These are phyloP conservation scores for Uronychia setigera DNA, from an alignment of 73 alveolate species.

Conservation along the genomic window DNA sequence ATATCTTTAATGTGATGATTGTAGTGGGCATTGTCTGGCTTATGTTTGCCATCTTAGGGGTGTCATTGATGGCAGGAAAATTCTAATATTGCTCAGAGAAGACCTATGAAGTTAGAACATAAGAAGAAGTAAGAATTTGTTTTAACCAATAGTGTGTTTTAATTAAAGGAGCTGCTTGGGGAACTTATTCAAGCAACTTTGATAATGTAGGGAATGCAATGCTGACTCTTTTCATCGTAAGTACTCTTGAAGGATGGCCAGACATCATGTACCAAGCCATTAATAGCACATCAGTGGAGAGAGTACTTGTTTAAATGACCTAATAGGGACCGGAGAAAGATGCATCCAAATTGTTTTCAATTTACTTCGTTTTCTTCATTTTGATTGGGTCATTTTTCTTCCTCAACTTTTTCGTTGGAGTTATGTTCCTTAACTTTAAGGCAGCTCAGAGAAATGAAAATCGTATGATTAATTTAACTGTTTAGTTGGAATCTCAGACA, in stretches of 20 bases:
- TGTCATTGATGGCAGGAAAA: conserved; percentile 44
- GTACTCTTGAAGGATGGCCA: conserved; percentile 62
- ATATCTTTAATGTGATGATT: conserved; percentile 76
- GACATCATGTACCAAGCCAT: conserved; percentile 53
- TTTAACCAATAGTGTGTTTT: too few relatives aligned
- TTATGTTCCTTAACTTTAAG: conserved; percentile 55
- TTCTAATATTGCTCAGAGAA: conserved; percentile 38
- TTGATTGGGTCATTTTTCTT: conserved; percentile 55
- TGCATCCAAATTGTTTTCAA: conserved; percentile 24
- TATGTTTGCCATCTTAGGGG: conserved; percentile 65
- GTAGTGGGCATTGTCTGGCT: conserved; percentile 78
- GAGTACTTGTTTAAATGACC: too few relatives aligned
- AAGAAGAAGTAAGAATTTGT: too few relatives aligned
- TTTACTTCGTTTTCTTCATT: conserved; percentile 48
- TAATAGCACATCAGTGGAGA: conserved; percentile 16
- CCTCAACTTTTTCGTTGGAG: conserved; percentile 63
- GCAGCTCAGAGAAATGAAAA: conserved; percentile 53
- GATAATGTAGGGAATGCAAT: conserved; percentile 86
- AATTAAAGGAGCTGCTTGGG: conserved; percentile 73
- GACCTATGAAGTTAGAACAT: too few relatives aligned
- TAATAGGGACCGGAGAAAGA: conserved; percentile 46
- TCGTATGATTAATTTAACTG: conserved; percentile 30
- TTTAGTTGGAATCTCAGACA: conserved; percentile 20
- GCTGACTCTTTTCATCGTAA: conserved; percentile 80
- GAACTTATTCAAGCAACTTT: conserved; percentile 63